Conservation (phyloP, 345 rosid species). For the Brassica incana region DNA sequence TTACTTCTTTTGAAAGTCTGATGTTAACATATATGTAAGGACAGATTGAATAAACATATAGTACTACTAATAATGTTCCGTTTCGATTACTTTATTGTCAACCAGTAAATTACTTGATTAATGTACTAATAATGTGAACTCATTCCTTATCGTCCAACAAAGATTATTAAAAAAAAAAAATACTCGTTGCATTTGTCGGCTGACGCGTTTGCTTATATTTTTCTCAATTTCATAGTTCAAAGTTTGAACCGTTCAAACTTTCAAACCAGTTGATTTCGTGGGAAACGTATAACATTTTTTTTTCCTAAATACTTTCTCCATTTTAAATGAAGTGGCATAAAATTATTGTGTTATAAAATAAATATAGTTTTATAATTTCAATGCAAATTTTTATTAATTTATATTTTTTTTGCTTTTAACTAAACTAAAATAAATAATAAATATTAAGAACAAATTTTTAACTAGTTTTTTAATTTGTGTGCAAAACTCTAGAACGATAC, state of each 20-base stretch:
- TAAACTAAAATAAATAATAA: too few relatives aligned
- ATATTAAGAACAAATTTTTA: too few relatives aligned
- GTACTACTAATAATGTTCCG: neutral
- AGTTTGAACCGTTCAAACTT: neutral
- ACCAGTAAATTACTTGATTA: neutral
- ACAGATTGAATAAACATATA: neutral
- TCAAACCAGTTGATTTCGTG: neutral
- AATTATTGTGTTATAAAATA: too few relatives aligned
- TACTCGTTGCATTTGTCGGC: neutral
- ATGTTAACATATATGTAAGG: conserved; percentile 3
- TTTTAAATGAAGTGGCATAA: too few relatives aligned
- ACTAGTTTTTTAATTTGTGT: too few relatives aligned
- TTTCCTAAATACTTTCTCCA: neutral
- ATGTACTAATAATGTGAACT: neutral
- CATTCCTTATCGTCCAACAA: neutral
- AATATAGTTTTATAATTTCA: too few relatives aligned
- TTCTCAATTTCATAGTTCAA: neutral
- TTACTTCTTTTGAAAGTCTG: neutral
- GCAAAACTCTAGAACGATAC: too few relatives aligned
- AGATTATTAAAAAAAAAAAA: neutral
- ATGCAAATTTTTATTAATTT: too few relatives aligned
- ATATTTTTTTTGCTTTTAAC: too few relatives aligned
- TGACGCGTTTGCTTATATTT: neutral
- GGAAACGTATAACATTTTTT: neutral
- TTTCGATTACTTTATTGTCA: neutral